These are phyloP conservation scores for Capsella rubella DNA, from an alignment of 441 rosid species.

Conservation along the genomic window DNA sequence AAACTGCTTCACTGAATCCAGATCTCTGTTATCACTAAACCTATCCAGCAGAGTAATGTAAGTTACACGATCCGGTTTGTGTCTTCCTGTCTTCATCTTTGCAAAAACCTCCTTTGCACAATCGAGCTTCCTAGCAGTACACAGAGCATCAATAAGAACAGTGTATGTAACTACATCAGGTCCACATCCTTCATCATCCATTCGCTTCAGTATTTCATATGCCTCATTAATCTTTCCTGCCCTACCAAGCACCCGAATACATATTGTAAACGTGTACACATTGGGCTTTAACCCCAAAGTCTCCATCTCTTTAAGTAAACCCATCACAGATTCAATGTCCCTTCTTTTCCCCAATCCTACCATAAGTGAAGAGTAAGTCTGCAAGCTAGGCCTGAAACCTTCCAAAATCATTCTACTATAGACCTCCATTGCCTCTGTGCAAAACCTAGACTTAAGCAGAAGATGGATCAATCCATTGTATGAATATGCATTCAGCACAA, in stretches of 20 bases:
- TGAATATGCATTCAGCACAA: conserved; percentile 76
- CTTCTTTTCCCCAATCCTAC: conserved; percentile 91
- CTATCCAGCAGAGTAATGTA: conserved; percentile 86
- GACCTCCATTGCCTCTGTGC: conserved; percentile 67
- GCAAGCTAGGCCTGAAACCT: conserved; percentile 88
- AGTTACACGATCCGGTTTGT: conserved; percentile 86
- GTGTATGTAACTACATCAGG: conserved; percentile 92
- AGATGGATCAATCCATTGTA: conserved; percentile 84
- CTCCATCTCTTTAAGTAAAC: conserved; percentile 84
- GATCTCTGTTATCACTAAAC: conserved; percentile 72
- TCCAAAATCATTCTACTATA: conserved; percentile 77
- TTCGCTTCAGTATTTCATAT: conserved; percentile 62
- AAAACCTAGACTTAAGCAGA: conserved; percentile 69
- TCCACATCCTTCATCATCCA: conserved; percentile 90
- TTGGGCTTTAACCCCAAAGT: conserved; percentile 83
- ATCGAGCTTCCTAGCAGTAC: conserved; percentile 71
- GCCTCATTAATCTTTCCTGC: conserved; percentile 88
- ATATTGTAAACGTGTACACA: conserved; percentile 87
- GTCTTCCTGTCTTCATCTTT: conserved; percentile 78
- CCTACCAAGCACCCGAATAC: conserved; percentile 86
- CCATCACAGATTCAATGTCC: conserved; percentile 70
- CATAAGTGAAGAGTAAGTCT: conserved; percentile 95
- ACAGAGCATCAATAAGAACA: conserved; percentile 87
- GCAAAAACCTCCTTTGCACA: conserved; percentile 66
- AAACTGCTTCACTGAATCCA: conserved; percentile 67